Base-by-base conservation (phyloP, 169 alveolate species). In the Babesia sp. region DNA sequence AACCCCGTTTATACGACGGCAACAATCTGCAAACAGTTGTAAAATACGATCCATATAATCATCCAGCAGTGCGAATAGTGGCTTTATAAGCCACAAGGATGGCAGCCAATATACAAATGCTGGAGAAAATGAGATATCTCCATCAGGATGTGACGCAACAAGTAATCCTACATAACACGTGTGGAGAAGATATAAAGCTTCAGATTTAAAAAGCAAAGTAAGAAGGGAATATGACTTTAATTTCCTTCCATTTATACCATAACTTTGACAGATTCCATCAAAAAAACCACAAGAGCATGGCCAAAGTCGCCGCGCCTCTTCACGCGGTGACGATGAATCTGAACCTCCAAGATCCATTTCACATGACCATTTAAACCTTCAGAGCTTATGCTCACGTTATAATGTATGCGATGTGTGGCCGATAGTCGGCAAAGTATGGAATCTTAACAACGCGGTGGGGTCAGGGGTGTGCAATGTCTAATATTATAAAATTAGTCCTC, bases 401-500 rank as follows among this genome's bases (percentile, higher is more conserved):
- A 18, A 14, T 24, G 8, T 3, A 28, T 24, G 8, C 9, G 20
- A 14, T 0, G 58, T 8, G n/a, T 18, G 39, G 7, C 11, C 18
- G 2, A 9, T 50, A 16, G 18, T 26, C 54, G 37, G 14, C 14
- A 16, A 18, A 26, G 18, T 18, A 20, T 64, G 63, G 74, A 45
- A 64, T 46, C 61, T 22, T 12, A 39, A n/a, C 48, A 7, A 12
- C 29, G 74, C 74, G 63, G 51, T 64, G 74, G 74, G 74, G 74
- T 22, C 74, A 0, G 29, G 53, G 48, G 55, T 33, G 59, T 45
- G 51, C 63, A 64, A n/a, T 7, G 28, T 2, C 3, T 26, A 22
- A 26, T 16, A 26, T 24, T 29, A 64, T n/a, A 8, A 28, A 14
- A n/a, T 64, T 93, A 61, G 93, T 91, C 86, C 88, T 78, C 74